phyloP scores from a whole-genome alignment of 2,329 filamentous ascomycete genomes.

The Tolypocladium amazonense region DNA sequence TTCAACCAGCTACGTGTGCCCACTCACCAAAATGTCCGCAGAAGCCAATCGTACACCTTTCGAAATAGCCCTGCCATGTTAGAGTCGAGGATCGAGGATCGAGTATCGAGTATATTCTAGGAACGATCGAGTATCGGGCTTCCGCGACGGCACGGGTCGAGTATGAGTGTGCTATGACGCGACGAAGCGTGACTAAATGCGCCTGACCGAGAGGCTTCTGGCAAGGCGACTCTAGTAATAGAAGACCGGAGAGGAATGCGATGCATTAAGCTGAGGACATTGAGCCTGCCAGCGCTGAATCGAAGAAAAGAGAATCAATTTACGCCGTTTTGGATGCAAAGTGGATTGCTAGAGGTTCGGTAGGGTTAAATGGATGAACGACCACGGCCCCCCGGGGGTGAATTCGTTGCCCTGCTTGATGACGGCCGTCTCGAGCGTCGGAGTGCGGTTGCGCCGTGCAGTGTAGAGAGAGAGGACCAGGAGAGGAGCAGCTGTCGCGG shows the following conservation, averaged over 20 bases:
- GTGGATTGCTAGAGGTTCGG: conserved; percentile 1
- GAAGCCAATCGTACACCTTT: conserved; percentile 94
- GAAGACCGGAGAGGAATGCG: not conserved
- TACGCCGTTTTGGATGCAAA: conserved; percentile 1
- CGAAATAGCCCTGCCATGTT: conserved; percentile 86
- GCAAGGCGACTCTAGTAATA: not conserved
- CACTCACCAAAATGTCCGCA: conserved; percentile 91
- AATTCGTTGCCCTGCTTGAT: not conserved
- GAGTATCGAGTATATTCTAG: not conserved
- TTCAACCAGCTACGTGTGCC: not conserved
- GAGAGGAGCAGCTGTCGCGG: conserved; percentile 1
- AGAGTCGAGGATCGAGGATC: conserved; percentile 1
- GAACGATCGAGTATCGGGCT: not conserved
- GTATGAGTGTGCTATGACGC: not conserved
- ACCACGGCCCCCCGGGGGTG: not conserved
- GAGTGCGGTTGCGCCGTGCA: not conserved
- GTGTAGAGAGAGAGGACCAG: not conserved
- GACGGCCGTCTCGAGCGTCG: not conserved
- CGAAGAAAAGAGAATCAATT: not conserved
- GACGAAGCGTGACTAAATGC: not conserved
- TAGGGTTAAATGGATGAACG: not conserved
- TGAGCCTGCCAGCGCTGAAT: not conserved
- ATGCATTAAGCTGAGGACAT: not conserved
- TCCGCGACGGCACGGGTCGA: not conserved
- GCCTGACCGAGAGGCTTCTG: not conserved